Evolutionary conservation across 176 grass and related monocot species (phyloP).

Genomic region (Neostapfia colusana): DNA sequence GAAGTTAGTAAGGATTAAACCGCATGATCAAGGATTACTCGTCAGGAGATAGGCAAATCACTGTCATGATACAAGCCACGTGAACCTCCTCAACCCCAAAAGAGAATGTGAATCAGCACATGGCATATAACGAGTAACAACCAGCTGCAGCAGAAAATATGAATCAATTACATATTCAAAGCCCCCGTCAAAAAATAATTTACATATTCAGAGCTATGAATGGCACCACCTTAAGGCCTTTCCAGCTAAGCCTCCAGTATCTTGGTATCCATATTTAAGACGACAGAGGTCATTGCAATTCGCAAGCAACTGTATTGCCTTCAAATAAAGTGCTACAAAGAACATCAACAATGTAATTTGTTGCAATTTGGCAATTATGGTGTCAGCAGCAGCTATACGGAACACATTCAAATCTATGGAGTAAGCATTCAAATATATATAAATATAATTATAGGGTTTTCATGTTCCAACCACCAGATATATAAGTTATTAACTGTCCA

Average conservation of each 20-base stretch:
- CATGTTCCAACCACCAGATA: conserved; percentile 3
- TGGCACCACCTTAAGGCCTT: neutral
- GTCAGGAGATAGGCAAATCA: too few species aligned
- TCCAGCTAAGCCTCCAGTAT: neutral
- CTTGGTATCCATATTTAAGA: too few species aligned
- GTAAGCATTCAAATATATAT: neutral
- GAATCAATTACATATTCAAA: neutral
- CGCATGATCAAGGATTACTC: too few species aligned
- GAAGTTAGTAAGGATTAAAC: neutral
- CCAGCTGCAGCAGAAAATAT: neutral
- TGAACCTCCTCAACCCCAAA: neutral
- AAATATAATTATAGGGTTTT: neutral
- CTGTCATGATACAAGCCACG: neutral
- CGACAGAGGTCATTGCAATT: neutral
- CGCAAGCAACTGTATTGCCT: neutral
- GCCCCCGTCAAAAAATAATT: neutral
- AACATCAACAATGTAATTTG: neutral
- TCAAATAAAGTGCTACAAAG: too few species aligned
- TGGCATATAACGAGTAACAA: too few species aligned
- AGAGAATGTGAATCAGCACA: neutral
- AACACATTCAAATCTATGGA: too few species aligned
- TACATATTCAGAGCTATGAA: neutral
- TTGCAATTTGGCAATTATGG: neutral
- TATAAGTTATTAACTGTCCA: conserved; percentile 21
- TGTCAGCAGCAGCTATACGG: neutral